Percentiles rank a stretch among this genome's conserved stretches.
phyloP scores from a whole-genome alignment of 2,329 filamentous ascomycete species.

The Penicillium sp. region DNA sequence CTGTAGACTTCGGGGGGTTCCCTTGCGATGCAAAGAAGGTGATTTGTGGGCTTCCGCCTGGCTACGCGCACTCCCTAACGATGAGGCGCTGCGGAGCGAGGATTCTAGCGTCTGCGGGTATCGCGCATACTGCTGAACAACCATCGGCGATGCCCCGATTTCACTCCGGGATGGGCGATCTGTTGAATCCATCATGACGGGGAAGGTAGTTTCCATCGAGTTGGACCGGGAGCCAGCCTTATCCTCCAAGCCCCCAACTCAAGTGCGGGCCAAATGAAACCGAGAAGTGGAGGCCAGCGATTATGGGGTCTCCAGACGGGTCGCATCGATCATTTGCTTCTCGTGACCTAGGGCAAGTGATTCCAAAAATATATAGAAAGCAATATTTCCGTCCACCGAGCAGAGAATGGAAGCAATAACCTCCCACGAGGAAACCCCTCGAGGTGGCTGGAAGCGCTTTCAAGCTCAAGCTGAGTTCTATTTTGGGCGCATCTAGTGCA shows the following conservation, averaged over 20 bases:
- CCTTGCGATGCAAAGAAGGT: slow-evolving; percentile 40
- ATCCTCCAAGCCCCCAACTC: slow-evolving; percentile 1
- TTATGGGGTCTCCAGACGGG: slow-evolving; percentile 8
- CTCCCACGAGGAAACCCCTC: slow-evolving; percentile 21
- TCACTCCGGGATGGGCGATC: slow-evolving; percentile 28
- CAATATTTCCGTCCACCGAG: neutral
- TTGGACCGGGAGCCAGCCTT: neutral
- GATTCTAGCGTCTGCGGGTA: slow-evolving; percentile 38
- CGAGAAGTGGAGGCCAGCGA: slow-evolving; percentile 6
- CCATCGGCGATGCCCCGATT: slow-evolving; percentile 28
- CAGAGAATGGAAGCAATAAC: neutral
- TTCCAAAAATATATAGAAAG: neutral
- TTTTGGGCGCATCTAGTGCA: slow-evolving; percentile 30
- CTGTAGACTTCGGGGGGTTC: slow-evolving; percentile 40
- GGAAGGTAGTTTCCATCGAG: slow-evolving; percentile 35
- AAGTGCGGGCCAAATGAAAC: slow-evolving; percentile 1
- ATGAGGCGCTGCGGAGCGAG: slow-evolving; percentile 39
- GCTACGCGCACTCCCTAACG: slow-evolving; percentile 36
- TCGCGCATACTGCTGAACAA: slow-evolving; percentile 42
- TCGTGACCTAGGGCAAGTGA: neutral
- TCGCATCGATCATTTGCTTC: slow-evolving; percentile 1
- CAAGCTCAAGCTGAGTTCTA: slow-evolving; percentile 33
- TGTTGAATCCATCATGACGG: slow-evolving; percentile 27
- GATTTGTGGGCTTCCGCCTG: slow-evolving; percentile 34
- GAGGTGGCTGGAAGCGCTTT: slow-evolving; percentile 28